Conservation (phyloP, 2,329 filamentous ascomycete species). For the Cytospora mali region DNA sequence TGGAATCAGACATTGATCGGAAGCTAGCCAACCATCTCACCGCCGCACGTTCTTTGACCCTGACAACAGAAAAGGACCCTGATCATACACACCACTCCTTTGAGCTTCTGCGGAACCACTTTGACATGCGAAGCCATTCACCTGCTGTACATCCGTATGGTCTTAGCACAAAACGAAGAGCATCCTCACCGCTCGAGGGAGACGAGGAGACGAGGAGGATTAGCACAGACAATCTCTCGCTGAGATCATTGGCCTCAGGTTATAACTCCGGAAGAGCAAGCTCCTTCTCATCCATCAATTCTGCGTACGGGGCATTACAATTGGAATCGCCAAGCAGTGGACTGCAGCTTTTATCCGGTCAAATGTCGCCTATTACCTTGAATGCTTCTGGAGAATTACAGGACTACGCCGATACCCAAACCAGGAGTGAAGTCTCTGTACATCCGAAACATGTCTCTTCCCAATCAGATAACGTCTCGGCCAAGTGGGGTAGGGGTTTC, state of each 20-base stretch:
- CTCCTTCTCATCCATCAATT: slow-evolving; percentile 1
- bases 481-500: too few species aligned
- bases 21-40: neutral
- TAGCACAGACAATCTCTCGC: neutral
- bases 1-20: neutral
- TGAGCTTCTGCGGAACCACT: neutral
- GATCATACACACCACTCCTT: neutral
- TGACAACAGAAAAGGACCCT: neutral
- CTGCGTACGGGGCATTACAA: neutral
- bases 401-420: neutral
- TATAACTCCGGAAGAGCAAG: neutral
- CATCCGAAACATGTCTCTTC: too few species aligned
- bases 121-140: neutral
- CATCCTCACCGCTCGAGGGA: neutral
- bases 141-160: too few species aligned
- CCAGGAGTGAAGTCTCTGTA: too few species aligned
- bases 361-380: neutral
- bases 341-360: neutral
- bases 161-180: neutral
- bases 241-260: neutral
- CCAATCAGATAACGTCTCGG: too few species aligned
- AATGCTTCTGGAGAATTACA: neutral
- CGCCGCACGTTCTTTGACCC: neutral
- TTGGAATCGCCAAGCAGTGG: neutral
- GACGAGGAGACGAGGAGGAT: neutral